Percentiles rank a stretch among this genome's conserved stretches.
Evolutionary conservation across 2,329 filamentous ascomycete species (phyloP).

Genomic region (Venturia aucupariae): DNA sequence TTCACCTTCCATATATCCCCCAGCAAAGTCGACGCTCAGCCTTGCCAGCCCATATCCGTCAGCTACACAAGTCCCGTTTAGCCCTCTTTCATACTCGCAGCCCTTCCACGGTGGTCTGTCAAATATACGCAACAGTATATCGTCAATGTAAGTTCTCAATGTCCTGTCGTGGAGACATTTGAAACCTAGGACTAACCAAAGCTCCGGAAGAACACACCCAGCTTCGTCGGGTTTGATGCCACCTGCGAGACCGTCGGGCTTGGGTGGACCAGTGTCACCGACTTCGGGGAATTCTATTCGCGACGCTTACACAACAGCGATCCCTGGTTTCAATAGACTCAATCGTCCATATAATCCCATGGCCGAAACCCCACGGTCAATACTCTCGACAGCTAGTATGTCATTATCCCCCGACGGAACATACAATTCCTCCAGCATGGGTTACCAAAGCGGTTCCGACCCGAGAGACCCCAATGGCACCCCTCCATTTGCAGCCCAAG

Average conservation of each 20-base stretch:
- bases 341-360: slow-evolving; percentile 24
- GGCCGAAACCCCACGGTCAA: slow-evolving; percentile 27
- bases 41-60: slow-evolving; percentile 29
- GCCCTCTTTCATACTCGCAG: slow-evolving; percentile 24
- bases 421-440: slow-evolving; percentile 6
- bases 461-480: slow-evolving; percentile 20
- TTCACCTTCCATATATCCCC: slow-evolving; percentile 29
- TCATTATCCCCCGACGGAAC: neutral
- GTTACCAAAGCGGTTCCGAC: slow-evolving; percentile 2
- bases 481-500: slow-evolving; percentile 38
- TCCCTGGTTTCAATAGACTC: slow-evolving; percentile 28
- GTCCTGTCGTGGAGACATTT: slow-evolving; percentile 23
- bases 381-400: slow-evolving; percentile 10
- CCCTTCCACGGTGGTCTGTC: slow-evolving; percentile 19
- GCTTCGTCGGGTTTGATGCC: slow-evolving; percentile 35
- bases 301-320: slow-evolving; percentile 36
- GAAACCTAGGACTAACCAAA: slow-evolving; percentile 24
- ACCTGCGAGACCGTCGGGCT: slow-evolving; percentile 31
- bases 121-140: slow-evolving; percentile 27
- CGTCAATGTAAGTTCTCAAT: slow-evolving; percentile 1
- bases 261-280: slow-evolving; percentile 33
- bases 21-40: slow-evolving; percentile 19
- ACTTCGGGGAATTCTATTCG: slow-evolving; percentile 31
- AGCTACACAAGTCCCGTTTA: slow-evolving; percentile 25
- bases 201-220: slow-evolving; percentile 33